Percentiles rank a stretch among this genome's conserved stretches.
Conservation (phyloP, 2,329 filamentous ascomycete species). For the Magnaporthiopsis incrustans region DNA sequence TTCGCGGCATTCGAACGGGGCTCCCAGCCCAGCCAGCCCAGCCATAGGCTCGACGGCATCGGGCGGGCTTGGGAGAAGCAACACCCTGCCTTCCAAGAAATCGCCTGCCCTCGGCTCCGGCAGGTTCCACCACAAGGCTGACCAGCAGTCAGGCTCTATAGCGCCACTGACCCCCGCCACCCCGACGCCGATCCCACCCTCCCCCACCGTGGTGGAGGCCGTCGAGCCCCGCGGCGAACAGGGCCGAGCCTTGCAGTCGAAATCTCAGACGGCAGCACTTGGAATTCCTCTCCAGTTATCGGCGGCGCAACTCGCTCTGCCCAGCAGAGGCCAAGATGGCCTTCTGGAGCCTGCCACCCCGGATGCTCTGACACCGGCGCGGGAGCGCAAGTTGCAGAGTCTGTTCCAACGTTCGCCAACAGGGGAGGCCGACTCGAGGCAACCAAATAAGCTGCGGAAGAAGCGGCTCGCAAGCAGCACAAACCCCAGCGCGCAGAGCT, state of each 20-base stretch:
- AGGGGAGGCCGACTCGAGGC: conserved; percentile 55
- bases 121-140: conserved; percentile 46
- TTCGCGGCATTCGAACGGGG: conserved; percentile 66
- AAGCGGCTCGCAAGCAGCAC: conserved; percentile 68
- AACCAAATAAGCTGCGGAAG: conserved; percentile 88
- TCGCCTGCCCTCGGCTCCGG: conserved; percentile 63
- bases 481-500: conserved; percentile 86
- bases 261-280: not conserved
- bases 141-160: conserved; percentile 20
- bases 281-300: not conserved
- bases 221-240: conserved; percentile 6
- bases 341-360: conserved; percentile 18
- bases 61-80: conserved; percentile 58
- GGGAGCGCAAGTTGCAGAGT: conserved; percentile 59
- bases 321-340: conserved; percentile 42
- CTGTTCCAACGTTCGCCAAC: conserved; percentile 65
- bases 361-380: conserved; percentile 46
- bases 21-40: conserved; percentile 61
- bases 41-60: conserved; percentile 45
- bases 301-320: conserved; percentile 5
- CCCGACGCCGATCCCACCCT: conserved; percentile 11
- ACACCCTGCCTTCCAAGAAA: conserved; percentile 87
- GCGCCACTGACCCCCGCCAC: conserved; percentile 21
- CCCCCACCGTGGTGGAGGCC: conserved; percentile 6
- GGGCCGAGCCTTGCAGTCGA: not conserved